Conservation (phyloP, 2,329 filamentous ascomycete genomes). For the Lachnellula arida region DNA sequence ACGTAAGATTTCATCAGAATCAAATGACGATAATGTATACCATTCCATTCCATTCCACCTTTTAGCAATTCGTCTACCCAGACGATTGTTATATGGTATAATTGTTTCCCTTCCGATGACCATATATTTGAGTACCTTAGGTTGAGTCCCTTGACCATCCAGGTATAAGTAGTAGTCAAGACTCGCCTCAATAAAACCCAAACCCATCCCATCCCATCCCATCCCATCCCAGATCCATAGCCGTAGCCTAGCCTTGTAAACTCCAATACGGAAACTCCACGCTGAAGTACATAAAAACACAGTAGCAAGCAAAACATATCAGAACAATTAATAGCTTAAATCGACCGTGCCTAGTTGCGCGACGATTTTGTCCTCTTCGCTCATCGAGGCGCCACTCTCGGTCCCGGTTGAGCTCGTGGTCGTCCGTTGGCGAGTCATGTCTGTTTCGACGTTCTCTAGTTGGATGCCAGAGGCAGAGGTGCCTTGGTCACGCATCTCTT, state of each 20-base stretch:
- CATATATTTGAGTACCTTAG: no score
- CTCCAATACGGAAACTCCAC: constrained; percentile 27
- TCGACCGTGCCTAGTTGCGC: constrained; percentile 56
- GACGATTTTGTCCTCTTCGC: constrained; percentile 49
- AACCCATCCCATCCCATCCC: no score
- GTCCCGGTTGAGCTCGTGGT: constrained; percentile 23
- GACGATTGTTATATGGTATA: no score
- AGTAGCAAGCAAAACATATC: constrained; percentile 14
- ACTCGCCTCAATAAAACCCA: no score
- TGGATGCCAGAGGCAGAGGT: constrained; percentile 30
- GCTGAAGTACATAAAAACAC: constrained; percentile 26
- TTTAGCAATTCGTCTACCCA: no score
- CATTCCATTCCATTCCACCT: no score
- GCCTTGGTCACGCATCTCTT: constrained; percentile 56
- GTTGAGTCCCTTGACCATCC: no score
- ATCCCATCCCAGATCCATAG: neutral
- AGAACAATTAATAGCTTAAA: constrained; percentile 51
- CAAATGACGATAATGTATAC: no score
- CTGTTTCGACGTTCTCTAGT: constrained; percentile 19
- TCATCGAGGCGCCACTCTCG: constrained; percentile 30
- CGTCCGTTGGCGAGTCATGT: constrained; percentile 24
- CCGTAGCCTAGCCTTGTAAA: constrained; percentile 8
- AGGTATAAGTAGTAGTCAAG: no score
- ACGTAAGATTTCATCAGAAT: no score
- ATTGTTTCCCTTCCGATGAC: no score